These are phyloP conservation scores for Dictyostelium firmibasis DNA, from an alignment of 78 protist species.

Conservation along the genomic window DNA sequence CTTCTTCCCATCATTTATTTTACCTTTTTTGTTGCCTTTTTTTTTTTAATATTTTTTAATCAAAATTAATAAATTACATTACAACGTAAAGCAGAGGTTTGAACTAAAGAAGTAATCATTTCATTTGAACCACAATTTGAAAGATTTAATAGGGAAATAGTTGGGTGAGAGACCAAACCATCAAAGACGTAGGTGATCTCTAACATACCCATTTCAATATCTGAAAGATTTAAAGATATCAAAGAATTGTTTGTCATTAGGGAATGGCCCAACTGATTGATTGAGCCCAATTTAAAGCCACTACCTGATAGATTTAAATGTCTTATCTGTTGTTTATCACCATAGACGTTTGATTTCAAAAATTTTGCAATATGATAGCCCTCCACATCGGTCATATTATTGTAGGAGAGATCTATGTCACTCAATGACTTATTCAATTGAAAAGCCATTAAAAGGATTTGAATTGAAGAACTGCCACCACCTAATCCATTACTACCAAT, in stretches of 20 bases:
- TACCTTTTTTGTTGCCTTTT: not conserved
- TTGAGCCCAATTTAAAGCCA: not conserved
- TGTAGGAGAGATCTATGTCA: not conserved
- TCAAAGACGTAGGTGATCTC: conserved; percentile 7
- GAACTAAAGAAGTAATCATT: not conserved
- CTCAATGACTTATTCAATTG: not conserved
- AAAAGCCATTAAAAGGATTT: not conserved
- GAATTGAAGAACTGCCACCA: not conserved
- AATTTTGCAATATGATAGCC: not conserved
- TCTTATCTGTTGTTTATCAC: not conserved
- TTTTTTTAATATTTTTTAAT: too few relatives aligned
- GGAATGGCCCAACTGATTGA: not conserved
- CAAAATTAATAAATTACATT: not conserved
- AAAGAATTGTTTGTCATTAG: not conserved
- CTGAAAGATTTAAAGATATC: not conserved
- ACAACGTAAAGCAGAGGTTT: not conserved
- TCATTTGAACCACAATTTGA: conserved; percentile 2
- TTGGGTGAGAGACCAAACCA: not conserved
- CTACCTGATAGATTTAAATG: not conserved
- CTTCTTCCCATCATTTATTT: not conserved
- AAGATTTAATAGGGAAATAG: not conserved
- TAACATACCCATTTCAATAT: not conserved
- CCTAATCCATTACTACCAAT: not conserved
- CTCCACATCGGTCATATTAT: not conserved
- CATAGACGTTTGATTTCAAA: not conserved